Evolutionary conservation across 2,329 filamentous ascomycete species (phyloP), one percentile per base, ranked within the genome.

Genomic region (Ophiostoma montium): DNA sequence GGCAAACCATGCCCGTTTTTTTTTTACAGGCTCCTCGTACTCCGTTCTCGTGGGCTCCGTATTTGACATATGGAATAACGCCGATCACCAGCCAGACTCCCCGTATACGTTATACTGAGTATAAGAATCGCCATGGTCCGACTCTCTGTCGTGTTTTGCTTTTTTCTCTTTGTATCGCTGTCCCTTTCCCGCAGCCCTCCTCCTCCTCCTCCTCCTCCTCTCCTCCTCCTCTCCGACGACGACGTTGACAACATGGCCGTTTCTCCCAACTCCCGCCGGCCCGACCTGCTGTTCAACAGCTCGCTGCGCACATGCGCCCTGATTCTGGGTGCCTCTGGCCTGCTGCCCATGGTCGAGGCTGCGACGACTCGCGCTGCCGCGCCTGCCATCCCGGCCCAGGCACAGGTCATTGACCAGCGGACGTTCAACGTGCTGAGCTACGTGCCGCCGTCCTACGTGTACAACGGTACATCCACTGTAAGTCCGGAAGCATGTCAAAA

Each of bases 381-480:
- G 2, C 27, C 27, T 11, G 42, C 42, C 2, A 15, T 55, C n/a
- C 65, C 66, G 12, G 55, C 60, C 3, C 61, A 63, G 49, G 68
- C 66, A 5, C 67, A 70, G 49, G 51, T 70, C 38, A 65, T 72
- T 39, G 61, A 70, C 54, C 67, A 69, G 55, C 66, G 59, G 53
- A 60, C 58, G n/a, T 68, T 71, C 59, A 70, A 68, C 54, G 65
- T 63, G 15, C 53, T 72, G 31, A 55, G 62, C 0, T 56, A 54
- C 2, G 69, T 71, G 3, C 67, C 66, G 6, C 67, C 67, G 5
- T 60, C 65, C n/a, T 0, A 58, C 58, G 0, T 57, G 18, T 60
- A 59, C 21, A 68, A 70, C 39, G 61, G 61, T 13, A 63, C 35
- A n/a, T 27, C 35, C 15, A 48, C 16, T 3, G 50, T 50, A 42